Evolutionary conservation across 1,284 basidiomycete genomes (phyloP).

Genomic region (Boletus semigastroideus): DNA sequence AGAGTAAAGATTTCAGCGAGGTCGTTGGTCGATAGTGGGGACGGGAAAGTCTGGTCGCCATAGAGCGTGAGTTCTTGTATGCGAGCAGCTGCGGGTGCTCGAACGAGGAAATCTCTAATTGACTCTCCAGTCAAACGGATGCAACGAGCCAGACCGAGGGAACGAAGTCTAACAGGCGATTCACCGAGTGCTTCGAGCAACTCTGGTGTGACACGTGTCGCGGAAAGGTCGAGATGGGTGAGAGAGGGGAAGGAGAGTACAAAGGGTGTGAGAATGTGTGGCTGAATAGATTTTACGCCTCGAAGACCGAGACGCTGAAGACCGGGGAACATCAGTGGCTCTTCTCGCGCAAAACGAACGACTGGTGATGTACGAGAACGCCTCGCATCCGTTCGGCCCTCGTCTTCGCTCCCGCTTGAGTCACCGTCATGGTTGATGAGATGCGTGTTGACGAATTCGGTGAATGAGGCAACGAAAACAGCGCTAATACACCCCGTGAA

Average conservation of each 20-base stretch:
- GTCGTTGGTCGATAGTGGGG: slow-evolving; percentile 73
- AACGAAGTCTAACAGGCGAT: slow-evolving; percentile 69
- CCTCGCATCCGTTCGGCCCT: slow-evolving; percentile 28
- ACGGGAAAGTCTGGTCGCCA: slow-evolving; percentile 84
- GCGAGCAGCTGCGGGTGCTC: slow-evolving; percentile 62
- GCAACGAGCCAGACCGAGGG: slow-evolving; percentile 88
- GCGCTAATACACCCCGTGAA: slow-evolving; percentile 93
- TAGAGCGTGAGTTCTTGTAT: slow-evolving; percentile 86
- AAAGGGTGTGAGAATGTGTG: slow-evolving; percentile 75
- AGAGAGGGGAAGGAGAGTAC: slow-evolving; percentile 84
- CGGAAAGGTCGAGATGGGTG: slow-evolving; percentile 88
- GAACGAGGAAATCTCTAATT: slow-evolving; percentile 74
- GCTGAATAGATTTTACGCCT: slow-evolving; percentile 76
- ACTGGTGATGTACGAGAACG: slow-evolving; percentile 30
- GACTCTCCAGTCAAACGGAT: slow-evolving; percentile 79
- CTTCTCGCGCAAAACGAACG: slow-evolving; percentile 41
- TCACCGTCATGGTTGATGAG: slow-evolving; percentile 51
- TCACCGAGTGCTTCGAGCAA: slow-evolving; percentile 70
- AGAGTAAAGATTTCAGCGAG: slow-evolving; percentile 66
- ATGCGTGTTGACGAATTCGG: slow-evolving; percentile 78
- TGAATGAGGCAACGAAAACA: slow-evolving; percentile 82
- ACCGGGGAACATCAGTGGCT: slow-evolving; percentile 68
- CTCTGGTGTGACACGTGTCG: slow-evolving; percentile 79
- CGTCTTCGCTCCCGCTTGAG: slow-evolving; percentile 47
- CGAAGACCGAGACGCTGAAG: slow-evolving; percentile 84